These are phyloP conservation scores for Spongispora temasekensis DNA, from an alignment of 1,284 basidiomycete genomes.

Conservation along the genomic window DNA sequence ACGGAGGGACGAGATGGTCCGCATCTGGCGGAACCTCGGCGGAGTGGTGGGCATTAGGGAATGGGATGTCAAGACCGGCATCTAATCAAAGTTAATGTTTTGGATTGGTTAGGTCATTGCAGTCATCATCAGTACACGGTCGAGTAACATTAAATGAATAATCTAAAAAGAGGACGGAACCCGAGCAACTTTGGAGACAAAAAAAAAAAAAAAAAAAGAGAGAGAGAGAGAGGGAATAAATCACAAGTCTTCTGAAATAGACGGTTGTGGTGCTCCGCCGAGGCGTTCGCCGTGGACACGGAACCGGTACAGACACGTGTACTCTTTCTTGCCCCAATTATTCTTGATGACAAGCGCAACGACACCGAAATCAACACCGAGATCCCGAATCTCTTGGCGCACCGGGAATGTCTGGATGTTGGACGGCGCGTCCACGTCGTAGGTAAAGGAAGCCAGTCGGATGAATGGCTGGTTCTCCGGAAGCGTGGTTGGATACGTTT, in stretches of 20 bases:
- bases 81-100: no score
- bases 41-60: constrained; percentile 68
- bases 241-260: constrained; percentile 18
- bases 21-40: constrained; percentile 65
- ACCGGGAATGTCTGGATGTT: constrained; percentile 90
- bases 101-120: no score
- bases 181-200: constrained; percentile 2
- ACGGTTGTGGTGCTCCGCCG: constrained; percentile 31
- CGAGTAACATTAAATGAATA: constrained; percentile 24
- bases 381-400: constrained; percentile 59
- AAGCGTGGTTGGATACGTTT: constrained; percentile 52
- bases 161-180: constrained; percentile 18
- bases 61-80: constrained; percentile 50
- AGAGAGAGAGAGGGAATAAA: neutral
- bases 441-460: constrained; percentile 77
- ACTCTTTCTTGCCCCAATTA: constrained; percentile 86
- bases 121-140: constrained; percentile 32
- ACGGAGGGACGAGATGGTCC: constrained; percentile 50
- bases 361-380: constrained; percentile 79
- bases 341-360: constrained; percentile 77
- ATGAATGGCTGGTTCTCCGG: constrained; percentile 62
- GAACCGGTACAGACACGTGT: constrained; percentile 91
- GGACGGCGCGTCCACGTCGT: constrained; percentile 68
- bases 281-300: constrained; percentile 65
- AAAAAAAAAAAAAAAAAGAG: neutral